Evolutionary conservation across 441 rosid species (phyloP).

Genomic region (Populus hybrid): DNA sequence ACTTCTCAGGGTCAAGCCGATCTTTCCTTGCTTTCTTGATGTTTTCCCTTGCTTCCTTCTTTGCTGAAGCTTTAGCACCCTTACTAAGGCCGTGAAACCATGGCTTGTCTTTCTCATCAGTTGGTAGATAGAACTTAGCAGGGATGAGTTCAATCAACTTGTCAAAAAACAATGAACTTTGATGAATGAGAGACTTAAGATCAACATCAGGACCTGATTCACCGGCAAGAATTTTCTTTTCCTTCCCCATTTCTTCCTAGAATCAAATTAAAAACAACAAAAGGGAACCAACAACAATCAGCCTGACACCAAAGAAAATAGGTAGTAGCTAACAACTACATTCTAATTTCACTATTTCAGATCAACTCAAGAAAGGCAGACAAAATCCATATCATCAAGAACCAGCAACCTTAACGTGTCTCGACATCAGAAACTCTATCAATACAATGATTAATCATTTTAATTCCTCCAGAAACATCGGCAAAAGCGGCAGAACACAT

Average conservation of each 20-base stretch:
- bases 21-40: constrained; percentile 76
- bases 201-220: constrained; percentile 17
- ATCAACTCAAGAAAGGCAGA: neutral
- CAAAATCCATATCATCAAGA: neutral
- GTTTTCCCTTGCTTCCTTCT: constrained; percentile 59
- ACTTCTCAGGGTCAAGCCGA: constrained; percentile 64
- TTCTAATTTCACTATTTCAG: neutral
- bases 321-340: neutral
- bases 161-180: constrained; percentile 61
- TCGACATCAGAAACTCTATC: neutral
- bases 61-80: constrained; percentile 54
- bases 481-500: neutral
- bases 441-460: neutral
- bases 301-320: neutral
- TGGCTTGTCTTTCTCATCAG: constrained; percentile 59
- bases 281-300: neutral
- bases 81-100: constrained; percentile 86
- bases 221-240: constrained; percentile 21
- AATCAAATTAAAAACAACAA: neutral
- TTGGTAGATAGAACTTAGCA: constrained; percentile 71
- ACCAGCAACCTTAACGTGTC: neutral
- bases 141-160: constrained; percentile 73
- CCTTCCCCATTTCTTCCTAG: constrained; percentile 47
- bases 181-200: constrained; percentile 42
- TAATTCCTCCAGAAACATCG: neutral